Percentiles rank a stretch among this genome's conserved stretches.
These are phyloP conservation scores for Colletotrichum magnum DNA, from an alignment of 2,329 filamentous ascomycete species.

Conservation along the genomic window DNA sequence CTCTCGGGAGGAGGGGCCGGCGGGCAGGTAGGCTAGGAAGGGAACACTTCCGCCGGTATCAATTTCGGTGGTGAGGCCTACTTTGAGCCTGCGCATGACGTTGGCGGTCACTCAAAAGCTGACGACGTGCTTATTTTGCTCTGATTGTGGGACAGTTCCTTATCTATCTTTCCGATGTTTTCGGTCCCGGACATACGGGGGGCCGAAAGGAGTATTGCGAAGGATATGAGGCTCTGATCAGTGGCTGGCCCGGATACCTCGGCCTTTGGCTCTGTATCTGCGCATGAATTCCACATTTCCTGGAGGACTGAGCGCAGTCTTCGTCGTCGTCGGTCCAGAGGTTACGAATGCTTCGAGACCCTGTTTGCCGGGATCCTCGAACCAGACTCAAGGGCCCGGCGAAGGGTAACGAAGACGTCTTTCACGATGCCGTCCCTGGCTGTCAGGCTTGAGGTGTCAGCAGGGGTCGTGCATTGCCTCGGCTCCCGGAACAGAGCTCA, in stretches of 20 bases:
- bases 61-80: constrained; percentile 19
- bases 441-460: constrained; percentile 16
- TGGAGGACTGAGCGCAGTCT: constrained; percentile 2
- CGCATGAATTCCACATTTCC: constrained; percentile 28
- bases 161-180: constrained; percentile 13
- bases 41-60: constrained; percentile 21
- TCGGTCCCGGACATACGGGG: constrained; percentile 1
- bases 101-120: constrained; percentile 4
- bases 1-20: constrained; percentile 25
- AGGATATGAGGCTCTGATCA: constrained; percentile 15
- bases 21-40: constrained; percentile 16
- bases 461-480: constrained; percentile 13
- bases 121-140: constrained; percentile 19
- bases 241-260: constrained; percentile 11
- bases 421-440: constrained; percentile 30
- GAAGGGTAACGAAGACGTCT: constrained; percentile 25
- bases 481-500: constrained; percentile 23
- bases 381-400: constrained; percentile 19
- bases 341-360: constrained; percentile 11
- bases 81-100: constrained; percentile 26
- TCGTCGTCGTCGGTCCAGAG: constrained; percentile 16
- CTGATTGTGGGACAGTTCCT: constrained; percentile 25
- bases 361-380: constrained; percentile 17
- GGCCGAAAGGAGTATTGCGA: constrained; percentile 10
- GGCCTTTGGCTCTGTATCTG: constrained; percentile 17